Base-by-base conservation (phyloP, 257 asterid genomes). In the Petrea volubilis region DNA sequence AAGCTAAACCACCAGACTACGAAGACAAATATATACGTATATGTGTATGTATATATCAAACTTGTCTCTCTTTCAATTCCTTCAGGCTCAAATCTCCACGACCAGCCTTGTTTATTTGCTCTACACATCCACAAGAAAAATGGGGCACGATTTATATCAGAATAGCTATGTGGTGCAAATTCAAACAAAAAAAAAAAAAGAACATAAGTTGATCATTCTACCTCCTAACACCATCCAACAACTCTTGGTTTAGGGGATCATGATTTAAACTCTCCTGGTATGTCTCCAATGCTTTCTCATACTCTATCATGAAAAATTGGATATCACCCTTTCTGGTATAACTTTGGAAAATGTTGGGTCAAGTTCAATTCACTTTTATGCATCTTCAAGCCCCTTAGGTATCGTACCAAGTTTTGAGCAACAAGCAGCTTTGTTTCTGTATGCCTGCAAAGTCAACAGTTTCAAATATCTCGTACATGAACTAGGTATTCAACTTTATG, bases 61-160 rank as follows among this genome's bases (percentile, higher is more conserved):
- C 98, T 96, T 94, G 98, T 91, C 97, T 86, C 81, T 94, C 99
- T 84, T 94, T 89, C 86, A 94, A 71, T 74, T 94, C 99, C 47
- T 91, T 97, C 0, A 97, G 97, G 65, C 74, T 91, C 43, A 94
- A 73, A 77, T 94, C 99, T 43, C 99, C 99, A 5, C 98, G 97
- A 72, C 90, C 73, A 34, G 92, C 96, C 85, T 90, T 94, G 81
- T 88, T 94, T 60, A 89, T 85, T 75, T 94, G 98, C 70, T 82
- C 87, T 0, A 91, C 87, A 57, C 99, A 91, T 68, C 99, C 91
- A 93, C 76, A 72, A 10, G 23, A 17, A 43, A 57, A 38, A 6
- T n/a, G n/a, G n/a, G 21, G 56, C 8, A 72, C 10, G 43, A n/a
- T n/a, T n/a, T n/a, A 31, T 46, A 51, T 15, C n/a, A 41, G 63